Evolutionary conservation across 2,329 filamentous ascomycete genomes (phyloP), one percentile per base, ranked within the genome.

Genomic region (Aureobasidium namibiae): DNA sequence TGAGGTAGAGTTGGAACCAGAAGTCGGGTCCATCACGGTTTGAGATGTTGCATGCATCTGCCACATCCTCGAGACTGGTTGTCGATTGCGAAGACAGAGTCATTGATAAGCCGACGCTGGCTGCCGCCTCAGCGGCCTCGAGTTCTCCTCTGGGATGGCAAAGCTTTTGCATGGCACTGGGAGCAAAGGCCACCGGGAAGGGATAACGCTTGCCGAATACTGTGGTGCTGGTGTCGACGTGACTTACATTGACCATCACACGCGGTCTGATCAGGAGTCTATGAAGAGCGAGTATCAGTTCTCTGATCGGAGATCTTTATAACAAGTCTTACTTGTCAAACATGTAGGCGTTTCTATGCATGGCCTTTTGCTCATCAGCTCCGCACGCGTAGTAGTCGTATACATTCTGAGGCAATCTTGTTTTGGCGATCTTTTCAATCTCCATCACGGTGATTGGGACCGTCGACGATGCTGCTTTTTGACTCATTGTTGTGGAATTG

Each of bases 181-280:
- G 69, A 0, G 69, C 69, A 26, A 71, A 65, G 6, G 63, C 69
- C n/a, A 71, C 64, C 1, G 69, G 69, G 2, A 72, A 61, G 3
- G 73, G 65, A 46, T 78, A 65, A 49, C 61, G 65, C 60, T 66
- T 69, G 2, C 78, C 79, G 13, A 81, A 77, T 13, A 82, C 70
- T 0, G 72, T 70, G 0, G 75, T 75, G 4, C 70, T 73, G 1
- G 74, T 75, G 60, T 76, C 70, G 36, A 75, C 65, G 7, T 62
- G 61, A 1, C 68, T 69, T 13, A 76, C 72, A 63, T 76, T 72
- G 31, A 68, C 63, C 8, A 76, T 65, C 1, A 75, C 72, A 18
- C 74, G 68, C 10, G 66, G 63, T 52, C 70, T 63, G 61, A 71
- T 34, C 21, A 61, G 46, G 46, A 69, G 64, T 61, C 62, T 62